phyloP scores from a whole-genome alignment of 2,329 filamentous ascomycete species.

The Apiospora rasikravindrae region DNA sequence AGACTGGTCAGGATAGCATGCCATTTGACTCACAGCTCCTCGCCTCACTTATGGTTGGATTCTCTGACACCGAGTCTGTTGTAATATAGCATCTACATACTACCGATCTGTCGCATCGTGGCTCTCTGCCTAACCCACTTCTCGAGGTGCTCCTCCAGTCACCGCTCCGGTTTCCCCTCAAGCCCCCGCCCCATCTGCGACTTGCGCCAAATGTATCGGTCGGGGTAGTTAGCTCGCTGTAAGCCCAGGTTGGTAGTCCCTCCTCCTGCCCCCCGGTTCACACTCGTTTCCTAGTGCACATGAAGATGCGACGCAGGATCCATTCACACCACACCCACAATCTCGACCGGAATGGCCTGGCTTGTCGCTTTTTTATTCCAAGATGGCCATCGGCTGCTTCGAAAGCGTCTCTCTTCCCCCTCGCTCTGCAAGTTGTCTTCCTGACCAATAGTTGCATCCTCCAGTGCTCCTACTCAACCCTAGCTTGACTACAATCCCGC shows the following conservation, averaged over 20 bases:
- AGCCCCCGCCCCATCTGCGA: not conserved
- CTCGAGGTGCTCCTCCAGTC: slow-evolving; percentile 12
- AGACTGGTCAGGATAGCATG: not conserved
- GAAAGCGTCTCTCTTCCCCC: not conserved
- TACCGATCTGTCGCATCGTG: not conserved
- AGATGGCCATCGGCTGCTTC: not conserved
- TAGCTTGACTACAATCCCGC: not conserved
- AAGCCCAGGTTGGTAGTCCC: not conserved
- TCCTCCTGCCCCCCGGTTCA: slow-evolving; percentile 1
- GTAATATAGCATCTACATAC: too few relatives aligned
- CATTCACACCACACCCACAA: slow-evolving; percentile 7
- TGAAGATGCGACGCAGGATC: slow-evolving; percentile 14
- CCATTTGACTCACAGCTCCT: not conserved
- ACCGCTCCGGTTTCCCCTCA: slow-evolving; percentile 10
- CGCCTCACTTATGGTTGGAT: not conserved
- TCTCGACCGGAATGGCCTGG: slow-evolving; percentile 1
- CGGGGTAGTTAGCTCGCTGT: slow-evolving; percentile 11
- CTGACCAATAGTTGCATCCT: not conserved
- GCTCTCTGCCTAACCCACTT: not conserved
- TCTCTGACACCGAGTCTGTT: not conserved
- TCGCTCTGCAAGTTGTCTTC: not conserved
- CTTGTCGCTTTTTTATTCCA: slow-evolving; percentile 6
- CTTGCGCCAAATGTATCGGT: slow-evolving; percentile 9
- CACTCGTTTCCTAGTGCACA: not conserved
- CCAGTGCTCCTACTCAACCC: not conserved